phyloP scores from a whole-genome alignment of 805 yeast species.

The Metschnikowia hibisci region DNA sequence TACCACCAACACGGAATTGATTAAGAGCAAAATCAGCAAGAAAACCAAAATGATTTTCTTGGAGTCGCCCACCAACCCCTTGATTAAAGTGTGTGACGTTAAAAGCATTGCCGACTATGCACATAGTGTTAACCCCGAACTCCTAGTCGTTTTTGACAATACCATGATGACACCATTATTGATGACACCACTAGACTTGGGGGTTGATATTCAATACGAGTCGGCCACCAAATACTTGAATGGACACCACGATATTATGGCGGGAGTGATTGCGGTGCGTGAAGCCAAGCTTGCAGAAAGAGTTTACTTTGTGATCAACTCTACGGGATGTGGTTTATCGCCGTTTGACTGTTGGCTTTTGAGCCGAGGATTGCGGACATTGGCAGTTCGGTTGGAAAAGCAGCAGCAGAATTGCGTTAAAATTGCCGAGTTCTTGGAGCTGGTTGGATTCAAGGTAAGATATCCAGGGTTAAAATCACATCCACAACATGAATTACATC shows the following conservation, averaged over 20 bases:
- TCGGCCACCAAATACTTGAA: constrained; percentile 89
- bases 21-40: constrained; percentile 51
- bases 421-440: constrained; percentile 70
- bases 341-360: constrained; percentile 93
- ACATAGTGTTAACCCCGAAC: constrained; percentile 61
- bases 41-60: constrained; percentile 75
- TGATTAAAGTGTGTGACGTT: constrained; percentile 82
- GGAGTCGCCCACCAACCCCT: constrained; percentile 92
- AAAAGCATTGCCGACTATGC: constrained; percentile 62
- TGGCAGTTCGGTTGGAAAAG: constrained; percentile 80
- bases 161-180: constrained; percentile 95
- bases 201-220: constrained; percentile 89
- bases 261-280: constrained; percentile 80
- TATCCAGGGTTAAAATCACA: constrained; percentile 82
- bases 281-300: constrained; percentile 60
- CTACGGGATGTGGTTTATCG: constrained; percentile 86
- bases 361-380: constrained; percentile 82
- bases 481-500: constrained; percentile 78
- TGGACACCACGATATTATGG: constrained; percentile 97
- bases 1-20: constrained; percentile 66
- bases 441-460: constrained; percentile 69
- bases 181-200: constrained; percentile 80
- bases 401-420: constrained; percentile 78
- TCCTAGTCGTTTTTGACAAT: constrained; percentile 82
- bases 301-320: constrained; percentile 73